These are phyloP conservation scores for Platismatia glauca DNA, from an alignment of 495 filamentous ascomycete species.

Conservation along the genomic window DNA sequence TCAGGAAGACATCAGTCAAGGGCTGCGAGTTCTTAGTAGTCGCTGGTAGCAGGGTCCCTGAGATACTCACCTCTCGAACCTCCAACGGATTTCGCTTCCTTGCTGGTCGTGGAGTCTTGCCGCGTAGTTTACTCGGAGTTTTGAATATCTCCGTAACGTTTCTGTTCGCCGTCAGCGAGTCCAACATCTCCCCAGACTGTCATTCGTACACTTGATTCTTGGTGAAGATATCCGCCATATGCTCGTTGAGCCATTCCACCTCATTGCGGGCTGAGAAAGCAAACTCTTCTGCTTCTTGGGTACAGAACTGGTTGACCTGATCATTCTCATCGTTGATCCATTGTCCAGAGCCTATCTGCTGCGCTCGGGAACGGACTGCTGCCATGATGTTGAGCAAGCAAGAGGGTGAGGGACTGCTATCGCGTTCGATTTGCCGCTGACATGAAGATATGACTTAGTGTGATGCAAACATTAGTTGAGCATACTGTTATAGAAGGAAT, in stretches of 20 bases:
- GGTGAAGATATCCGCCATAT: conserved; percentile 90
- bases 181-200: neutral
- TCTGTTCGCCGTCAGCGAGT: neutral
- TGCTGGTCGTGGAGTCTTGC: conserved; percentile 81
- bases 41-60: neutral
- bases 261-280: conserved; percentile 82
- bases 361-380: conserved; percentile 37
- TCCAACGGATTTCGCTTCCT: conserved; percentile 60
- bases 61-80: conserved; percentile 54
- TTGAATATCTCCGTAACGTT: conserved; percentile 92
- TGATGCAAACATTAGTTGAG: neutral
- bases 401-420: neutral
- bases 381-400: conserved; percentile 32
- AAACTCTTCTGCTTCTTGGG: conserved; percentile 79
- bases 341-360: conserved; percentile 53
- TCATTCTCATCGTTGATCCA: conserved; percentile 63
- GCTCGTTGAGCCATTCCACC: conserved; percentile 92
- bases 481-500: neutral
- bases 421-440: neutral
- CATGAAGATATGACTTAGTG: neutral
- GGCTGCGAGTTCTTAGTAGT: conserved; percentile 46
- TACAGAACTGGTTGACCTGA: conserved; percentile 50
- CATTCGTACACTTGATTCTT: conserved; percentile 52
- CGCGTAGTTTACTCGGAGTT: conserved; percentile 86
- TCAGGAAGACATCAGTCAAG: conserved; percentile 71